These are phyloP conservation scores for Schwanniomyces vanrijiae DNA, from an alignment of 805 yeast genomes.

Conservation along the genomic window DNA sequence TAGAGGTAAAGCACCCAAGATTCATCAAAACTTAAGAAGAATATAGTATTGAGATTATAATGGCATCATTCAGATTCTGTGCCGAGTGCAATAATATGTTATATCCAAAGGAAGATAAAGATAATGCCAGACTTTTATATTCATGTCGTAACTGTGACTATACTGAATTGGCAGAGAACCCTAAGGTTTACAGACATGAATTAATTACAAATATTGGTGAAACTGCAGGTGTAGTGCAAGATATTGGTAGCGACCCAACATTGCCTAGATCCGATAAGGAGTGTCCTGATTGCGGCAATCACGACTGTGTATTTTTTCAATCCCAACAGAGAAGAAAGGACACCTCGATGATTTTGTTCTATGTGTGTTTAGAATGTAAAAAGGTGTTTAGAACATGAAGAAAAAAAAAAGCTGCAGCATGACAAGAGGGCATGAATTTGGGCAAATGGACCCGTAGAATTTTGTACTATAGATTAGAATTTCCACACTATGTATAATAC, in stretches of 20 bases:
- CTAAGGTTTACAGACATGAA: conserved; percentile 90
- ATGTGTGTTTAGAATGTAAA: conserved; percentile 86
- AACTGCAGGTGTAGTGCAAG: conserved; percentile 96
- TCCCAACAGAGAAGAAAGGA: conserved; percentile 93
- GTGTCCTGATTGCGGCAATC: conserved; percentile 85
- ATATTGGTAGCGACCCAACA: conserved; percentile 96
- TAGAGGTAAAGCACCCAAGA: neutral
- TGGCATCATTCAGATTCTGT: conserved; percentile 96
- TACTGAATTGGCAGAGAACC: conserved; percentile 85
- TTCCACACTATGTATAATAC: neutral
- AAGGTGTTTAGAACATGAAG: conserved; percentile 54
- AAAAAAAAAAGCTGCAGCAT: no score
- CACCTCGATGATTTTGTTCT: conserved; percentile 91
- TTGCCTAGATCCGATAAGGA: conserved; percentile 92
- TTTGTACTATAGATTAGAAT: conserved; percentile 3
- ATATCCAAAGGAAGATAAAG: conserved; percentile 94
- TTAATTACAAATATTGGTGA: conserved; percentile 88
- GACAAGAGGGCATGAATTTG: no score
- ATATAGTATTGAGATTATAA: conserved; percentile 18
- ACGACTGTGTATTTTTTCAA: conserved; percentile 95
- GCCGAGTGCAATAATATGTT: conserved; percentile 97
- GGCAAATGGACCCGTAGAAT: neutral
- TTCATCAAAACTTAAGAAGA: neutral
- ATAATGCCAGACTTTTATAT: conserved; percentile 69
- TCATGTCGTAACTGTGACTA: conserved; percentile 95